Evolutionary conservation across 164 flowering plant species (phyloP).

Genomic region (Sedum album): DNA sequence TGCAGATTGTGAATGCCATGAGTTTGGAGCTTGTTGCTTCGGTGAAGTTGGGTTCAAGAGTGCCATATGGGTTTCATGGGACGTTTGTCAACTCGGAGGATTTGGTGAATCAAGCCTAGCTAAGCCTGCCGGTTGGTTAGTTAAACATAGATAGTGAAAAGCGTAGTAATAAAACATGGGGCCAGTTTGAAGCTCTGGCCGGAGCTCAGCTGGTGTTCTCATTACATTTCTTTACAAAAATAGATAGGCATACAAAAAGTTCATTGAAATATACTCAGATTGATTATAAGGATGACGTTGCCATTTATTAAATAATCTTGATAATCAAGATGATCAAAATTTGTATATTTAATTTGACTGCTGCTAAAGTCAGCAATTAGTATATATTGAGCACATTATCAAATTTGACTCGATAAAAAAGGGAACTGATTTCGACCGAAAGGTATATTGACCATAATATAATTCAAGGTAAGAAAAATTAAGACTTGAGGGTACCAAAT

Average conservation of each 20-base stretch:
- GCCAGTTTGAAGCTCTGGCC: neutral
- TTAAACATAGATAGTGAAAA: neutral
- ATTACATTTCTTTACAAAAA: neutral
- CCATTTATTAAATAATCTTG: no score
- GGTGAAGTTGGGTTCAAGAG: slow-evolving; percentile 60
- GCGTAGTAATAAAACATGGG: neutral
- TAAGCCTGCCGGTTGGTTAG: neutral
- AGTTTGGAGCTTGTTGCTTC: slow-evolving; percentile 50
- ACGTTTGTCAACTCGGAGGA: slow-evolving; percentile 59
- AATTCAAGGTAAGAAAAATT: no score
- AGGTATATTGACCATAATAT: no score
- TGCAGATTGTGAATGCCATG: slow-evolving; percentile 55
- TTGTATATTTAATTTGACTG: no score
- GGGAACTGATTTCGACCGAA: no score
- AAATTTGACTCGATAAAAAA: no score
- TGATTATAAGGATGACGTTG: no score
- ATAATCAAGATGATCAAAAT: no score
- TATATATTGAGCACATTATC: no score
- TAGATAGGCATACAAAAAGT: neutral
- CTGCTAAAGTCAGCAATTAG: no score
- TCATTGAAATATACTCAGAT: no score
- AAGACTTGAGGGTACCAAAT: no score
- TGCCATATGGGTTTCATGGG: slow-evolving; percentile 94
- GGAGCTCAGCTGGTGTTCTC: slow-evolving; percentile 4
- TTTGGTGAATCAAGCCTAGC: slow-evolving; percentile 35